Percentiles rank a stretch among this genome's conserved stretches.
These are phyloP conservation scores for Zea luxurians DNA, from an alignment of 176 grass and related monocot genomes.

Conservation along the genomic window DNA sequence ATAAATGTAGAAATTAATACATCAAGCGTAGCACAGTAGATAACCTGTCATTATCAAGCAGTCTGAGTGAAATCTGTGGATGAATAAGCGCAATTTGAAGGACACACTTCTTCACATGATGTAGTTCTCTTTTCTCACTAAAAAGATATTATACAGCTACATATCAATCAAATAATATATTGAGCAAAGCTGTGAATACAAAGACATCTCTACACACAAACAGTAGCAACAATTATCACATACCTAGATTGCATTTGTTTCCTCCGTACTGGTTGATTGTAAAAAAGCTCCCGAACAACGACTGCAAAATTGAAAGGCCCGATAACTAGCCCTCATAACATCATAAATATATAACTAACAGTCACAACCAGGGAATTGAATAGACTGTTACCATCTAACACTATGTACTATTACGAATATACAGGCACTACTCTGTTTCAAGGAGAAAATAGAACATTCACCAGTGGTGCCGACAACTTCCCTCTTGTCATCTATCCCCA, in stretches of 20 bases:
- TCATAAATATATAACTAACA: conserved; percentile 3
- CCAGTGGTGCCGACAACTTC: conserved; percentile 87
- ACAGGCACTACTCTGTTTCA: conserved; percentile 20
- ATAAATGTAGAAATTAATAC: conserved; percentile 23
- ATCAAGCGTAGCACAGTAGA: conserved; percentile 14
- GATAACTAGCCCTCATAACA: background rate
- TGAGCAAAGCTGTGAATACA: conserved; percentile 29
- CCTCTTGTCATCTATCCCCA: conserved; percentile 96
- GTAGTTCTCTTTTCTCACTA: conserved; percentile 75
- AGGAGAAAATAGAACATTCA: conserved; percentile 41
- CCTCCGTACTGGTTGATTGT: conserved; percentile 90
- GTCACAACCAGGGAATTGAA: background rate
- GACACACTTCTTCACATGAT: conserved; percentile 82
- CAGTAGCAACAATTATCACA: conserved; percentile 5
- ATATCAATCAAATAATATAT: conserved; percentile 33
- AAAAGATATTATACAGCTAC: conserved; percentile 43
- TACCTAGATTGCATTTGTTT: conserved; percentile 90
- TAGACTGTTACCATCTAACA: conserved; percentile 20
- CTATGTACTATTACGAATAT: conserved; percentile 19
- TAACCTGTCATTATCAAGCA: conserved; percentile 80
- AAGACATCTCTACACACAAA: conserved; percentile 22
- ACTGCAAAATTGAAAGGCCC: conserved; percentile 55
- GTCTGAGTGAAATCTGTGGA: conserved; percentile 79
- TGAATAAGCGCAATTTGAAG: conserved; percentile 74
- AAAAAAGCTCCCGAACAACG: conserved; percentile 84